Evolutionary conservation across 768 basidiomycete species (phyloP).

Genomic region (Pulveroboletus frians): DNA sequence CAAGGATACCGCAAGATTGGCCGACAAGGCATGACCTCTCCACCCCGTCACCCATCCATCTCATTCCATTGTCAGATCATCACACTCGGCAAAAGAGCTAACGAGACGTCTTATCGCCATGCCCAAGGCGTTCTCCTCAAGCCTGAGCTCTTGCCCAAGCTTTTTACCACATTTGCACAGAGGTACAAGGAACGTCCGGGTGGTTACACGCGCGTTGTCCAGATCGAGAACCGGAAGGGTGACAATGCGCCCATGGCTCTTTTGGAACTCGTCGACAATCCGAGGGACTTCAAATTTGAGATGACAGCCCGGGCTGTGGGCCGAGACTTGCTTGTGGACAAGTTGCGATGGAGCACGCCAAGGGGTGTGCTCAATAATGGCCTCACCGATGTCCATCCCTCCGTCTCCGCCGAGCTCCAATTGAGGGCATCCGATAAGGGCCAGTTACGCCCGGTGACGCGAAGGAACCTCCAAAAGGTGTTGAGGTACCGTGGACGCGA

Average conservation of each 20-base stretch:
- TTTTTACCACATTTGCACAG: conserved; percentile 73
- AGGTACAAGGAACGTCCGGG: conserved; percentile 82
- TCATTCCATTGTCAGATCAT: conserved; percentile 57
- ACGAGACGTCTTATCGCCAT: conserved; percentile 58
- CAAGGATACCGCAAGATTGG: conserved; percentile 82
- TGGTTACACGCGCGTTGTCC: conserved; percentile 93
- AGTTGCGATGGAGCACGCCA: conserved; percentile 42
- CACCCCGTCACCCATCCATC: neutral
- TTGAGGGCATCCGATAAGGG: conserved; percentile 35
- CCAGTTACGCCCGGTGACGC: conserved; percentile 56
- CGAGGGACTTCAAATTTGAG: conserved; percentile 81
- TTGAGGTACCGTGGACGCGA: conserved; percentile 51
- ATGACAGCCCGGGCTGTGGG: conserved; percentile 86
- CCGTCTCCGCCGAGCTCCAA: conserved; percentile 46
- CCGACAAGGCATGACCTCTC: conserved; percentile 68
- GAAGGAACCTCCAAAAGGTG: conserved; percentile 72
- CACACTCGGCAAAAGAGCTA: conserved; percentile 85
- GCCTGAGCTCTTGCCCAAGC: conserved; percentile 65
- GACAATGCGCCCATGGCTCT: conserved; percentile 94
- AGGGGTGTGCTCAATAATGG: conserved; percentile 49
- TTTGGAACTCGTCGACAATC: conserved; percentile 92
- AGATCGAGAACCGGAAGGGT: conserved; percentile 81
- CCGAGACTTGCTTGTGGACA: conserved; percentile 67
- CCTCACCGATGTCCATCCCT: conserved; percentile 38
- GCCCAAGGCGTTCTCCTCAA: conserved; percentile 80